phyloP scores from a whole-genome alignment of 371 early-diverging fungal species.

The Sanchytrium tribonematis region DNA sequence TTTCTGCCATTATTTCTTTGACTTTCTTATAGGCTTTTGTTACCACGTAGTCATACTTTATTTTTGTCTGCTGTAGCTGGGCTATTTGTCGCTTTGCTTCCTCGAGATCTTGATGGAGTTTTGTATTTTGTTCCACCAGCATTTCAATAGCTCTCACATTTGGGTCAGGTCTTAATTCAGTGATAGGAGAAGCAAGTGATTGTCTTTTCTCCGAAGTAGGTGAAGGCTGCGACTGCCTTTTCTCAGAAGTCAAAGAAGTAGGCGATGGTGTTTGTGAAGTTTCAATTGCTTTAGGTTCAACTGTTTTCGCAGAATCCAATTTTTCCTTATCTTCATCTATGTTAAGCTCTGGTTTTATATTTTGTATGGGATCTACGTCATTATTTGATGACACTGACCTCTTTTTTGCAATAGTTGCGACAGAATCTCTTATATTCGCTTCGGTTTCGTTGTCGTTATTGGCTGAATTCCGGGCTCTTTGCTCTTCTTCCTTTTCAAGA shows the following conservation, averaged over 20 bases:
- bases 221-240: neutral
- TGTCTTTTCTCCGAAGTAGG: too few species aligned
- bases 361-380: neutral
- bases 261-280: neutral
- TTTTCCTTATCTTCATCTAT: neutral
- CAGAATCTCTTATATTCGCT: neutral
- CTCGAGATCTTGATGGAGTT: neutral
- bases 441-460: too few species aligned
- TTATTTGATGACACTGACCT: neutral
- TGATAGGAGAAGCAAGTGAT: neutral
- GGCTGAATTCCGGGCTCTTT: too few species aligned
- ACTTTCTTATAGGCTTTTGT: neutral
- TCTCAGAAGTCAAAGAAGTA: neutral
- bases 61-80: neutral
- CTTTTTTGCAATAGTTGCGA: neutral
- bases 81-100: neutral
- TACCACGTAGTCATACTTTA: neutral
- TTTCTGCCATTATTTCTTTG: slow-evolving; percentile 1
- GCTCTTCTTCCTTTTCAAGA: neutral
- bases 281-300: too few species aligned
- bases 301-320: too few species aligned
- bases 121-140: neutral
- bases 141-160: neutral
- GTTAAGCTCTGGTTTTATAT: neutral
- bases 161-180: neutral